Conservation (phyloP, 108 stramenopile genomes). For the Parmales sp. region DNA sequence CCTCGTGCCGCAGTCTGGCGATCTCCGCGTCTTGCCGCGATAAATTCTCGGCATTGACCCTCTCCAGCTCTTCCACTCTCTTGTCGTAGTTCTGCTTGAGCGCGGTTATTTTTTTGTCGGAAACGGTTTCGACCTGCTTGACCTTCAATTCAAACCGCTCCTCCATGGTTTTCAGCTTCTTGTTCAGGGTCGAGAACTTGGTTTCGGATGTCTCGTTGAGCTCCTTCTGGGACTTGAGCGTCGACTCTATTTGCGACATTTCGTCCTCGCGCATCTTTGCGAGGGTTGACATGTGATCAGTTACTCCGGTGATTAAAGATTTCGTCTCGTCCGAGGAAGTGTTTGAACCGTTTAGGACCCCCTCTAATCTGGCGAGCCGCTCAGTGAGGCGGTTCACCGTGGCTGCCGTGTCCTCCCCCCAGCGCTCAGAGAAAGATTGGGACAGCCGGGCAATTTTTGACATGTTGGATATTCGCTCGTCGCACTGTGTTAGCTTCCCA, state of each 20-base stretch:
- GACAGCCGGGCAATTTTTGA: not conserved
- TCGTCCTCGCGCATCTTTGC: not conserved
- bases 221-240: not conserved
- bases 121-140: no score
- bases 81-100: not conserved
- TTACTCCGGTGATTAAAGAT: not conserved
- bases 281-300: slow-evolving; percentile 2
- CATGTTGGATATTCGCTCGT: not conserved
- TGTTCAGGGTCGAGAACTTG: not conserved
- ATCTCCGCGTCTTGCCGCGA: not conserved
- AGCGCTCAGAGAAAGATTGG: not conserved
- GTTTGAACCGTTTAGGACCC: not conserved
- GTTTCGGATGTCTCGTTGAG: not conserved
- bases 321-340: not conserved
- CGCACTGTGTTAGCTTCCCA: not conserved
- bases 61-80: not conserved
- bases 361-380: slow-evolving; percentile 1
- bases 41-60: not conserved
- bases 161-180: not conserved
- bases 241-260: not conserved
- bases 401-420: not conserved
- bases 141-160: no score
- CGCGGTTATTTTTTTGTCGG: not conserved
- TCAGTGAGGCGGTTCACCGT: not conserved
- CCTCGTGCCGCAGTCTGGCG: not conserved